Evolutionary conservation across 306 rosid genomes (phyloP).

Genomic region (Dalbergia oliveri): DNA sequence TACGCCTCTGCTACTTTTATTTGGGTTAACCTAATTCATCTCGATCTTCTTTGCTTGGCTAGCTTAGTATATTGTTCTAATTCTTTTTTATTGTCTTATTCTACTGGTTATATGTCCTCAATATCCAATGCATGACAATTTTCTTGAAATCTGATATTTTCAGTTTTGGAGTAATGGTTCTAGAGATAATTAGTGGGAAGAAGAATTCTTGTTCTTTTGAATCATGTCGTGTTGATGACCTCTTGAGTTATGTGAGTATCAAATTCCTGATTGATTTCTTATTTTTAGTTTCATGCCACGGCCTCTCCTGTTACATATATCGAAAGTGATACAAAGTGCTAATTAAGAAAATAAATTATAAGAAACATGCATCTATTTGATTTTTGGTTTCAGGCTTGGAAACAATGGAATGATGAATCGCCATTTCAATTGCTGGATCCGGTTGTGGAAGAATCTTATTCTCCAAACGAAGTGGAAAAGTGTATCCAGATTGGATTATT

Average conservation of each 20-base stretch:
- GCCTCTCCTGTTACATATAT: not conserved
- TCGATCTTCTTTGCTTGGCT: not conserved
- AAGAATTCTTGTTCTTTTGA: conserved; percentile 52
- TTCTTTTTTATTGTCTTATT: not conserved
- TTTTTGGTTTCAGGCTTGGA: conserved; percentile 62
- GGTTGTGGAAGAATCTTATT: conserved; percentile 46
- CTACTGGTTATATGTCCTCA: conserved; percentile 55
- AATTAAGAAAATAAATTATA: not conserved
- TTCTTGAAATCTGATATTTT: conserved; percentile 55
- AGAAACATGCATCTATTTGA: not conserved
- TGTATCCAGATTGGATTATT: conserved; percentile 70
- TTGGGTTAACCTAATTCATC: not conserved
- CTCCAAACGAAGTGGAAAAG: conserved; percentile 48
- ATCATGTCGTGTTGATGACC: conserved; percentile 48
- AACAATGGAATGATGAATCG: conserved; percentile 54
- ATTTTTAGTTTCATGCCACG: not conserved
- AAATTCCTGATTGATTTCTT: conserved; percentile 6
- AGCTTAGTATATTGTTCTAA: not conserved
- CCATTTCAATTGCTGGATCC: conserved; percentile 51
- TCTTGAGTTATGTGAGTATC: conserved; percentile 57
- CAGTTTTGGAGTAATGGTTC: conserved; percentile 60
- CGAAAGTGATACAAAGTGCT: not conserved
- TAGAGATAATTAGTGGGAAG: conserved; percentile 62
- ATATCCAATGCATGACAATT: conserved; percentile 60
- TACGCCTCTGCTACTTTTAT: not conserved